A percentile compares a stretch with the other conserved stretches of the same genome.
phyloP scores from a whole-genome alignment of 306 rosid genomes.

The Hippophae rhamnoides region DNA sequence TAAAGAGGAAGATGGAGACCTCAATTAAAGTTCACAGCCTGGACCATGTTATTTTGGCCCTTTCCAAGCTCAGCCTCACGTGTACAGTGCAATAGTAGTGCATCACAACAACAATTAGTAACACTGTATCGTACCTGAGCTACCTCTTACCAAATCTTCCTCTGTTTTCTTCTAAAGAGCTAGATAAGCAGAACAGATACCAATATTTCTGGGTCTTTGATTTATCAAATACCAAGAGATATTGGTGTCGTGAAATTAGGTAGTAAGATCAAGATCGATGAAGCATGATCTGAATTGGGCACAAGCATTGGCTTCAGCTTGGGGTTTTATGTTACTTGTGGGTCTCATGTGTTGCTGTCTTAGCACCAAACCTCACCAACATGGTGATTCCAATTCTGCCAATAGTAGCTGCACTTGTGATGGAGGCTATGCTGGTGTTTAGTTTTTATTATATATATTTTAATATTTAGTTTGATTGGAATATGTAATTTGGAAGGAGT shows the following conservation, averaged over 20 bases:
- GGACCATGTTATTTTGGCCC: constrained; percentile 32
- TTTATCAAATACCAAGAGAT: constrained; percentile 4
- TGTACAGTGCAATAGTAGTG: constrained; percentile 10
- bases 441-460: constrained; percentile 4
- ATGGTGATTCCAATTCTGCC: constrained; percentile 21
- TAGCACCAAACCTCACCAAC: constrained; percentile 48
- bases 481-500: too few species aligned
- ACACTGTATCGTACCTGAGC: too few species aligned
- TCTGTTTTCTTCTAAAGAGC: constrained; percentile 4
- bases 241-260: neutral
- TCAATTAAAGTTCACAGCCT: constrained; percentile 20
- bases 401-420: constrained; percentile 57
- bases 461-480: too few species aligned
- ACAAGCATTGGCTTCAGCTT: constrained; percentile 51
- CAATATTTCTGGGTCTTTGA: constrained; percentile 14
- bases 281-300: constrained; percentile 41
- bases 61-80: constrained; percentile 29
- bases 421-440: constrained; percentile 46
- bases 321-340: constrained; percentile 56
- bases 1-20: neutral
- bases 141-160: neutral
- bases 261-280: constrained; percentile 9
- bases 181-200: neutral
- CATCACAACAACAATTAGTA: too few species aligned
- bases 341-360: constrained; percentile 73